Evolutionary conservation across 805 yeast species (phyloP).

Genomic region (Candida caryicola): DNA sequence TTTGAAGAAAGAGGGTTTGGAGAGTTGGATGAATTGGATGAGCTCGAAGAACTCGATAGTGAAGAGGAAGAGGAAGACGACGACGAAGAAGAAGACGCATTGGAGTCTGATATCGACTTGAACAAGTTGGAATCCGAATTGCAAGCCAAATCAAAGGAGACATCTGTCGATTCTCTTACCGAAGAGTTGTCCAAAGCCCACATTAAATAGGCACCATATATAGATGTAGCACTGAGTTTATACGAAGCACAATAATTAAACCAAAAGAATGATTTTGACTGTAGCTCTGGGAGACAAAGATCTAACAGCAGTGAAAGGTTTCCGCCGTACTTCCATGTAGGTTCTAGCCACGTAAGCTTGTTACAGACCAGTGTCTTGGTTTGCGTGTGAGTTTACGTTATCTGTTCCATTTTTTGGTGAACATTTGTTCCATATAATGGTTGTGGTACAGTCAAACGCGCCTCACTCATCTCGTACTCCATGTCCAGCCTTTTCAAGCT

Average conservation of each 20-base stretch:
- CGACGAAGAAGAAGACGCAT: slow-evolving; percentile 50
- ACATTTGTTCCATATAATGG: too few relatives aligned
- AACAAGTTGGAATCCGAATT: slow-evolving; percentile 53
- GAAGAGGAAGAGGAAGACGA: slow-evolving; percentile 68
- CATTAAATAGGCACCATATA: slow-evolving; percentile 22
- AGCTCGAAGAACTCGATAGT: slow-evolving; percentile 78
- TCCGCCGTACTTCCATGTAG: too few relatives aligned
- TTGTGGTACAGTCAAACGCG: too few relatives aligned
- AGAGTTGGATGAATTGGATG: slow-evolving; percentile 90
- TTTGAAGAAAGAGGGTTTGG: slow-evolving; percentile 76
- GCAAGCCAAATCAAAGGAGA: slow-evolving; percentile 42
- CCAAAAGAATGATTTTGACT: too few relatives aligned
- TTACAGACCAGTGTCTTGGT: too few relatives aligned
- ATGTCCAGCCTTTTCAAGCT: slow-evolving; percentile 45
- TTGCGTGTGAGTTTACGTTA: too few relatives aligned
- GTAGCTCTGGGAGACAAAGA: too few relatives aligned
- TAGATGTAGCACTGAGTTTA: too few relatives aligned
- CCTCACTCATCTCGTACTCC: neutral
- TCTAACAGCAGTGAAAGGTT: too few relatives aligned
- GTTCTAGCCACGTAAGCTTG: too few relatives aligned
- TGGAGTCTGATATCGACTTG: slow-evolving; percentile 53
- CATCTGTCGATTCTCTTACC: slow-evolving; percentile 55
- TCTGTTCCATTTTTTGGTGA: too few relatives aligned
- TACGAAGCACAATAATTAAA: too few relatives aligned
- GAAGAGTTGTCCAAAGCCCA: slow-evolving; percentile 56